Evolutionary conservation across 2,329 filamentous ascomycete species (phyloP).

Genomic region (Talaromyces atroroseus): DNA sequence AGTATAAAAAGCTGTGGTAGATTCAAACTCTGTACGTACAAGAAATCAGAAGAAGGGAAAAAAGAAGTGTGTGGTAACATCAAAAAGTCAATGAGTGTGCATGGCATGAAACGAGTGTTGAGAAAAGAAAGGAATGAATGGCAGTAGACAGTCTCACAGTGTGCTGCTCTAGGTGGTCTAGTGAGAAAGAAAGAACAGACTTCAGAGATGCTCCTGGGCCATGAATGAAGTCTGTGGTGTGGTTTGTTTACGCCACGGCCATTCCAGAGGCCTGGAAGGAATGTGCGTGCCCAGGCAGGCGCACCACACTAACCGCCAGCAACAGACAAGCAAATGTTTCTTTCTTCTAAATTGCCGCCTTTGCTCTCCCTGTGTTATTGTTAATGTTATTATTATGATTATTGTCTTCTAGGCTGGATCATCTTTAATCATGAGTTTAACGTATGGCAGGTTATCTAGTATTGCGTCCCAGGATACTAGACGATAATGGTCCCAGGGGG

Average conservation of each 20-base stretch:
- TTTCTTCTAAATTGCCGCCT: not conserved
- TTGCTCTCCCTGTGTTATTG: not conserved
- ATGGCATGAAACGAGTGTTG: not conserved
- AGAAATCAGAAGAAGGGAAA: not conserved
- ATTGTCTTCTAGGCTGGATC: not conserved
- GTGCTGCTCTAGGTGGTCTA: not conserved
- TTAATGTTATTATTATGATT: not conserved
- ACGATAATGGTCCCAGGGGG: not conserved
- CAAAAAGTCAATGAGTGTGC: not conserved
- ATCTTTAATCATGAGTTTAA: too few species aligned
- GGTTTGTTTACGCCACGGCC: slow-evolving; percentile 12
- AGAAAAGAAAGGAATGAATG: not conserved
- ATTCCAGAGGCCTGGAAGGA: slow-evolving; percentile 5
- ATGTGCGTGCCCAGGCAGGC: slow-evolving; percentile 4
- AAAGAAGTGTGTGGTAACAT: not conserved
- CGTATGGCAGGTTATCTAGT: too few species aligned
- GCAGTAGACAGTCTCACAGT: not conserved
- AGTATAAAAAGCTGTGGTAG: not conserved
- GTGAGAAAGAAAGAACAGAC: slow-evolving; percentile 19
- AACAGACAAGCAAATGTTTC: too few species aligned
- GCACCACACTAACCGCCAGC: not conserved
- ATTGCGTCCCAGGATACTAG: not conserved
- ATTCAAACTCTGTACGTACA: not conserved
- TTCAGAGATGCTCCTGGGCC: not conserved
- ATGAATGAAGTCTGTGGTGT: not conserved